These are phyloP conservation scores for Chytriomyces sp. DNA, from an alignment of 192 early-diverging fungal species.

Conservation along the genomic window DNA sequence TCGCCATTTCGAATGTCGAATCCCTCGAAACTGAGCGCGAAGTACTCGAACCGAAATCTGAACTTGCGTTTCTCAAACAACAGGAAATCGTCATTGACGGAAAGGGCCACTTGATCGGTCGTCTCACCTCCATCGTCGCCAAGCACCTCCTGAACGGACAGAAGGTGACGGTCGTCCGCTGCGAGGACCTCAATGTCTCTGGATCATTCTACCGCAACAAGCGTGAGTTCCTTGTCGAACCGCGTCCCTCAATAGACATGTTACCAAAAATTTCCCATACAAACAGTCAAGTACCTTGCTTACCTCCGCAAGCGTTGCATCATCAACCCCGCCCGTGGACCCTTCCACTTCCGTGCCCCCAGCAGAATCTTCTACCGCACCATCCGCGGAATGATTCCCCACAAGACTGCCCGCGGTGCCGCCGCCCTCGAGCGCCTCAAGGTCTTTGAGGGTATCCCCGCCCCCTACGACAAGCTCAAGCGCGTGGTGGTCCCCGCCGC, in stretches of 20 bases:
- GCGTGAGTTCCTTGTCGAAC: constrained; percentile 61
- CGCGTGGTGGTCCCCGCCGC: constrained; percentile 96
- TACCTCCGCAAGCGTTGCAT: constrained; percentile 98
- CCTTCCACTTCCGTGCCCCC: constrained; percentile 99
- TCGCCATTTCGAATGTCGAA: neutral
- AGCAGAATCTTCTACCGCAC: constrained; percentile 96
- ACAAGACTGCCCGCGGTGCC: constrained; percentile 98
- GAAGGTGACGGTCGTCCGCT: constrained; percentile 95
- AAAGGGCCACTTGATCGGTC: constrained; percentile 98
- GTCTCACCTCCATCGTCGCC: constrained; percentile 95
- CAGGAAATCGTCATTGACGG: constrained; percentile 98
- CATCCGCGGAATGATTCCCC: constrained; percentile 98
- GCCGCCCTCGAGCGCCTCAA: constrained; percentile 96
- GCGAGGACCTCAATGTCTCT: constrained; percentile 98
- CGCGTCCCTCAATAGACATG: constrained; percentile 1
- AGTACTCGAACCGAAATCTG: neutral
- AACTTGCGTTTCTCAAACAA: neutral
- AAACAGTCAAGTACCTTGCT: constrained; percentile 86
- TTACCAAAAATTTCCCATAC: neutral
- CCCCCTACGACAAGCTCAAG: constrained; percentile 96
- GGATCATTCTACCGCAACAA: constrained; percentile 99
- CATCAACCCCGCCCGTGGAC: constrained; percentile 94
- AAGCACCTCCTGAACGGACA: constrained; percentile 98
- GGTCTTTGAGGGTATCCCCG: constrained; percentile 98
- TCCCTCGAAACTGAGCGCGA: neutral